Base-by-base conservation (phyloP, 2,329 filamentous ascomycete genomes). In the Teratosphaeria viscida region DNA sequence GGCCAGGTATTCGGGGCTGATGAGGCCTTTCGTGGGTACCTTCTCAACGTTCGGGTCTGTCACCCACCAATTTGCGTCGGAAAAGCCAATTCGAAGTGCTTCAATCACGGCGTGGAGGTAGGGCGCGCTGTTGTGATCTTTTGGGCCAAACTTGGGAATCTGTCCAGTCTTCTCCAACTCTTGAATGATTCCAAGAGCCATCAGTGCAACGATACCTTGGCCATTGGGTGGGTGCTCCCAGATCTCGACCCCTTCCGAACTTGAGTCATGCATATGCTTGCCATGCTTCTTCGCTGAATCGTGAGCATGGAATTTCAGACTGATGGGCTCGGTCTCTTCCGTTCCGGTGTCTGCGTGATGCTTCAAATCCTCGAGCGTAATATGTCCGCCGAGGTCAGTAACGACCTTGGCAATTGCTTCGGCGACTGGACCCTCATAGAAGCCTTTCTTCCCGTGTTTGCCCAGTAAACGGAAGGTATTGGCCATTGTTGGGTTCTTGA, bases 151-250 rank as follows among this genome's bases (percentile, higher is more conserved):
- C 0, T 78, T 81, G 0, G 87, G 85, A 61, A 97, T 90, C 67
- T 85, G 85, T 47, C 87, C 87, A 16, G 81, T 78, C 61, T 85
- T 83, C 74, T 96, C 90, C 1, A 97, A 81, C 70, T 92, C 85
- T 72, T 96, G 86, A 55, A 99, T 79, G 65, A 97, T 95, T 1
- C 94, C 94, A 0, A 99, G 79, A 0, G 94, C 89, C 87, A 97
- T 96, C 35, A 97, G 78, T 0, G 94, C 94, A 2, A 97, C 89
- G 64, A 97, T 92, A 1, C 94, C 94, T 75, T 97, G 94, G 0
- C 94, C 92, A 68, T 97, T 97, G 8, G 94, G 94, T 39, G 92
- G 92, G 71, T 97, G 92, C 71, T 99, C 94, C 92, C 92, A 97
- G 0, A 99, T 78, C 70, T 95, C 86, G 52, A 96, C 81, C 10